A percentile compares a stretch with the other conserved stretches of the same genome.
Evolutionary conservation across 441 rosid species (phyloP).

Genomic region (Croton setiger): DNA sequence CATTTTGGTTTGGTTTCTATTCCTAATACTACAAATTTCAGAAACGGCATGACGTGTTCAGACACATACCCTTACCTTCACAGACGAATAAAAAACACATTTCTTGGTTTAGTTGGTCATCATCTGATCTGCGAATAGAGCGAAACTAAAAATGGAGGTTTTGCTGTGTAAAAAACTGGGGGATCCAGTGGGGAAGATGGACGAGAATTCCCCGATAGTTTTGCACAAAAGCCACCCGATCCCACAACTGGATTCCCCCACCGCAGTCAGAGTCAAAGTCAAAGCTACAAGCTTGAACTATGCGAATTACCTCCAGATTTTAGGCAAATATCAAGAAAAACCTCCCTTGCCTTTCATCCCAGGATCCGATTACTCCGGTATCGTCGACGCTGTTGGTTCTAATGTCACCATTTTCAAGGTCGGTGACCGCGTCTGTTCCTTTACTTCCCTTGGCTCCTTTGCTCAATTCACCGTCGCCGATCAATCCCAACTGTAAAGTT

Average conservation of each 20-base stretch:
- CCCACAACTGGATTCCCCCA: conserved; percentile 53
- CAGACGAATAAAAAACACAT: no score
- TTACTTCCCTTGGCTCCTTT: conserved; percentile 60
- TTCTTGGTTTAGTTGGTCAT: no score
- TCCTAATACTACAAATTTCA: no score
- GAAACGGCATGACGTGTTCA: no score
- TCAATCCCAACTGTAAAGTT: conserved; percentile 52
- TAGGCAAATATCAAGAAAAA: conserved; percentile 88
- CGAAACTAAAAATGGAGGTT: conserved; percentile 57
- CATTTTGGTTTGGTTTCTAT: no score
- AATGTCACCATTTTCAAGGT: conserved; percentile 55
- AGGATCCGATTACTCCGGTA: conserved; percentile 89
- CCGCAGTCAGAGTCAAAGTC: conserved; percentile 64
- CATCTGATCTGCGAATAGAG: no score
- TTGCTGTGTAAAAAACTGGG: conserved; percentile 65
- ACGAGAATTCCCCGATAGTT: conserved; percentile 40
- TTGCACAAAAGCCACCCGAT: conserved; percentile 42
- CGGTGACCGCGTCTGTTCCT: conserved; percentile 76
- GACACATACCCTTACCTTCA: no score
- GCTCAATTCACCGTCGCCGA: conserved; percentile 83
- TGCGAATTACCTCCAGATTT: conserved; percentile 84
- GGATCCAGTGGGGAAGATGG: conserved; percentile 42
- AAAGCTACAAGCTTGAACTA: conserved; percentile 87
- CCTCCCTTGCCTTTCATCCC: conserved; percentile 80
- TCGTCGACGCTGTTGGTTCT: conserved; percentile 62